phyloP scores from a whole-genome alignment of 192 early-diverging fungal species.

The Coemansia erecta region DNA sequence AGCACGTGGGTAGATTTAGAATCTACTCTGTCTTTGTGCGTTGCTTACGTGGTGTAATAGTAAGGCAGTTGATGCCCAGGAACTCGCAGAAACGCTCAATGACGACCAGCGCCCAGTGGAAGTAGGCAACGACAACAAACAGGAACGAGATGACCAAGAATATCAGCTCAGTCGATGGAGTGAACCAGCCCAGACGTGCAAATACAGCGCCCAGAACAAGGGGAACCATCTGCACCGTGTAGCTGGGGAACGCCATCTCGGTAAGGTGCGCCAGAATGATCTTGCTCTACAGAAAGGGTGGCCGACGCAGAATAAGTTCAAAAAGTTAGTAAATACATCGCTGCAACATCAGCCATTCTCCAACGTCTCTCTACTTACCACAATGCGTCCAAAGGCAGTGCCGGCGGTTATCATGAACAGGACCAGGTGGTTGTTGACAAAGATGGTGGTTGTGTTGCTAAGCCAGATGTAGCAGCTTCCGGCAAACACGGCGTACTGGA shows the following conservation, averaged over 20 bases:
- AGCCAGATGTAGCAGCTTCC: constrained; percentile 70
- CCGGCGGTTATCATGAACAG: constrained; percentile 73
- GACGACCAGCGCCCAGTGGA: constrained; percentile 82
- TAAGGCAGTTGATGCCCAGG: constrained; percentile 82
- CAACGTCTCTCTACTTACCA: constrained; percentile 35
- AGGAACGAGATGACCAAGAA: constrained; percentile 69
- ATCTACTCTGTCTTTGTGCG: constrained; percentile 42
- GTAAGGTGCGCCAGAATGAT: constrained; percentile 90
- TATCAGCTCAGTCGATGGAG: constrained; percentile 62
- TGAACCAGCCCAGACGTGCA: constrained; percentile 67
- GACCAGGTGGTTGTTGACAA: constrained; percentile 66
- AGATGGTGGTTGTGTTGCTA: constrained; percentile 67
- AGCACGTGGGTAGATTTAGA: neutral
- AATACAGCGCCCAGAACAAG: constrained; percentile 70
- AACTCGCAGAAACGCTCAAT: constrained; percentile 85
- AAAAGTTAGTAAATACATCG: neutral
- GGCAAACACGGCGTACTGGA: constrained; percentile 63
- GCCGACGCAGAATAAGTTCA: neutral
- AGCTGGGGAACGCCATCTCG: constrained; percentile 78
- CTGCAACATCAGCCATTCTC: neutral
- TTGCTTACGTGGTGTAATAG: constrained; percentile 63
- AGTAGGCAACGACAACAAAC: constrained; percentile 74
- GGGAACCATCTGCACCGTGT: constrained; percentile 75
- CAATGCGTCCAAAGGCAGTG: constrained; percentile 84
- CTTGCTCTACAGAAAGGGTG: constrained; percentile 57